Evolutionary conservation across 805 yeast species (phyloP).

Genomic region (Pichia occidentalis): DNA sequence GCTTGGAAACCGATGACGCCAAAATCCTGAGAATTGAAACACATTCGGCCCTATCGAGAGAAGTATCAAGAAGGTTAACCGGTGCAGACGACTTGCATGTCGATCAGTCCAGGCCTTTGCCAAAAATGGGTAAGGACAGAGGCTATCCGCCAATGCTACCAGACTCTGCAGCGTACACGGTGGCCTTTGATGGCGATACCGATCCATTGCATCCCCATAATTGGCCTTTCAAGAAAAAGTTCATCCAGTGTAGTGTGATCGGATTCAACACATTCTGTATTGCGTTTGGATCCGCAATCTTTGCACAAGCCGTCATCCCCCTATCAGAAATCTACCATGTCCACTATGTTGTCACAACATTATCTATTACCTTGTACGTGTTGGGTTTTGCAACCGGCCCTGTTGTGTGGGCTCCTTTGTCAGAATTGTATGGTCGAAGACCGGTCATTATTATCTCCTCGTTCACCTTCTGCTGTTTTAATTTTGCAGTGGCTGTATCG

Average conservation of each 20-base stretch:
- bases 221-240: conserved; percentile 52
- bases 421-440: conserved; percentile 73
- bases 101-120: conserved; percentile 34
- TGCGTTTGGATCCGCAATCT: conserved; percentile 80
- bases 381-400: conserved; percentile 94
- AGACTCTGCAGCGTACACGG: conserved; percentile 49
- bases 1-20: conserved; percentile 5
- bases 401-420: conserved; percentile 79
- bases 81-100: conserved; percentile 31
- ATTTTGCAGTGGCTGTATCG: conserved; percentile 72
- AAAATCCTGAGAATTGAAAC: conserved; percentile 16
- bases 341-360: conserved; percentile 59
- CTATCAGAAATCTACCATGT: conserved; percentile 50
- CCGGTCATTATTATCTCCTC: conserved; percentile 50
- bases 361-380: conserved; percentile 78
- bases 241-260: conserved; percentile 36
- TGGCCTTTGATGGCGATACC: conserved; percentile 67
- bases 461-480: conserved; percentile 52
- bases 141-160: conserved; percentile 58
- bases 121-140: conserved; percentile 63
- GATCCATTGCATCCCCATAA: conserved; percentile 81
- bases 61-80: conserved; percentile 38
- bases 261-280: conserved; percentile 45
- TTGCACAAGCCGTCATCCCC: conserved; percentile 51
- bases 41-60: conserved; percentile 16